phyloP scores from a whole-genome alignment of 495 filamentous ascomycete genomes.

The Xanthoparmelia taractica region DNA sequence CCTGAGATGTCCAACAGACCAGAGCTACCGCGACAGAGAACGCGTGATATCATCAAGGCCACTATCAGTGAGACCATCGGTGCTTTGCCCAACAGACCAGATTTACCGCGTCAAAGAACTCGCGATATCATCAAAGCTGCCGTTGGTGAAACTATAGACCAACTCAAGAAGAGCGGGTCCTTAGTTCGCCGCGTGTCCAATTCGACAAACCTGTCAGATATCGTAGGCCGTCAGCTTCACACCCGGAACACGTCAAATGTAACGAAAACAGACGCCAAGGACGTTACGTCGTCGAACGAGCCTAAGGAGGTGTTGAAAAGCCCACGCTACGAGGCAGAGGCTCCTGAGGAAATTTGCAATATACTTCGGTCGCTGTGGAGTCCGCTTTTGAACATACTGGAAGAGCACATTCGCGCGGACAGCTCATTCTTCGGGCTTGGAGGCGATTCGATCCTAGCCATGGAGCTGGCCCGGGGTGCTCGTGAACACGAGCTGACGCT shows the following conservation, averaged over 20 bases:
- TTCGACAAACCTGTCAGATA: conserved; percentile 5
- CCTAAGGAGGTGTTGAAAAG: neutral
- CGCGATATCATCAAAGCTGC: conserved; percentile 8
- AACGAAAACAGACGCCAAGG: neutral
- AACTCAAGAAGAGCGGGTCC: neutral
- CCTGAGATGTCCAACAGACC: neutral
- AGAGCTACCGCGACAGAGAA: neutral
- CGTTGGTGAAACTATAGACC: conserved; percentile 5
- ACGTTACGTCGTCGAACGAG: neutral
- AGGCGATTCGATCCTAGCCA: conserved; percentile 55
- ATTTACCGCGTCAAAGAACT: neutral
- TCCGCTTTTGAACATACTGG: conserved; percentile 36
- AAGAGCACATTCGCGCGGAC: conserved; percentile 35
- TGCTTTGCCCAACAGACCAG: neutral
- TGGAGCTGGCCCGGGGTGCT: conserved; percentile 57
- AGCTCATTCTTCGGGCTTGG: conserved; percentile 45
- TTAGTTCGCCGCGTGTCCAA: neutral
- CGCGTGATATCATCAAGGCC: neutral
- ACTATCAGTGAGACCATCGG: neutral
- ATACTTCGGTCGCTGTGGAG: conserved; percentile 43
- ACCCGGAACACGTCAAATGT: neutral
- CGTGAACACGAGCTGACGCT: conserved; percentile 46
- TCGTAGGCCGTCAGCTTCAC: conserved; percentile 7
- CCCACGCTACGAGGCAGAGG: conserved; percentile 7
- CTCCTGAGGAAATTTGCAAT: conserved; percentile 19